These are phyloP conservation scores for Piromyces finnis DNA, from an alignment of 192 early-diverging fungal species.

Conservation along the genomic window DNA sequence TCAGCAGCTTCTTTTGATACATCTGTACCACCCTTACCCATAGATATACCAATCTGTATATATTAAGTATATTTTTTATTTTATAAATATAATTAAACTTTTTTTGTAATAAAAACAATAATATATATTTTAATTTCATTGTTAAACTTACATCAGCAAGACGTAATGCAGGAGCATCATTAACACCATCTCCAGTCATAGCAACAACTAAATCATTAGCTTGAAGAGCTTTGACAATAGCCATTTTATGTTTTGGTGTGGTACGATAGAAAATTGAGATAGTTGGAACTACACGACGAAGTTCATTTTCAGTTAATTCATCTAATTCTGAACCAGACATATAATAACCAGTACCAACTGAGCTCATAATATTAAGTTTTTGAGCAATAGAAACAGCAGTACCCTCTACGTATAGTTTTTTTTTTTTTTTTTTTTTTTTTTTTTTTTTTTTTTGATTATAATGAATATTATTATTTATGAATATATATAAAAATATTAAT, in stretches of 20 bases:
- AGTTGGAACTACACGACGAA: constrained; percentile 11
- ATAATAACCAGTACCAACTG: background rate
- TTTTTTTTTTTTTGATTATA: too few relatives aligned
- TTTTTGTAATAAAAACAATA: too few relatives aligned
- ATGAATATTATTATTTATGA: too few relatives aligned
- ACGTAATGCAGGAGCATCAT: constrained; percentile 84
- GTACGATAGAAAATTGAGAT: constrained; percentile 48
- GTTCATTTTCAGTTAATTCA: constrained; percentile 8
- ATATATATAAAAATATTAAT: too few relatives aligned
- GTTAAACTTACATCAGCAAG: constrained; percentile 23
- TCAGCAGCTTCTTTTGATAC: constrained; percentile 93
- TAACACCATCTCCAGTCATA: constrained; percentile 95
- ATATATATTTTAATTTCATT: too few relatives aligned
- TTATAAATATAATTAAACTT: too few relatives aligned
- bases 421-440: too few relatives aligned
- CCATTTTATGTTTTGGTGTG: constrained; percentile 74
- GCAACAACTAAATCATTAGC: constrained; percentile 70
- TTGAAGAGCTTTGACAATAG: constrained; percentile 78
- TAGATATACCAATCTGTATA: constrained; percentile 92
- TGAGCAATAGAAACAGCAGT: constrained; percentile 82
- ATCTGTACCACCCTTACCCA: constrained; percentile 90
- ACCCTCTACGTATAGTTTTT: constrained; percentile 31
- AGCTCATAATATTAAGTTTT: constrained; percentile 55
- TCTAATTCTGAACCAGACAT: constrained; percentile 27
- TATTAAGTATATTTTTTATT: too few relatives aligned